Evolutionary conservation across 441 rosid species (phyloP), one percentile per base, ranked within the genome.

Genomic region (Jatropha podagrica): DNA sequence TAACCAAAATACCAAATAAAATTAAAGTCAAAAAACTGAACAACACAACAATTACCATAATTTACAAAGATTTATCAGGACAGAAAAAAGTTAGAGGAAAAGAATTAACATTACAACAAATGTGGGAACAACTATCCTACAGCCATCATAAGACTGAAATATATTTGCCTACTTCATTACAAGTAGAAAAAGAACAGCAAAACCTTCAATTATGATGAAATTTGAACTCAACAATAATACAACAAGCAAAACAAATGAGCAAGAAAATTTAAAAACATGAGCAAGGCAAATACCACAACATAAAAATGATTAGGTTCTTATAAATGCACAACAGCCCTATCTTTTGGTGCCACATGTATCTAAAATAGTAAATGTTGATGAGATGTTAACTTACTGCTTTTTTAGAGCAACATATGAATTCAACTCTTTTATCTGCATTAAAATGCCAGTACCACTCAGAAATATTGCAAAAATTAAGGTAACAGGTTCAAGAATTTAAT

Each of bases 321-420:
- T 49, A 68, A 13, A 13, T 69, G n/a, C 68, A 46, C n/a, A 9
- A 68, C 60, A 44, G 48, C 2, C 42, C 71, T 40, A 44, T 52
- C 49, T 56, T 46, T 62, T 0, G 52, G 38, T 40, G 46, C 55
- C 27, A 20, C 49, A 80, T 13, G 12, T 58, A 52, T 55, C 44
- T 74, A 68, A 23, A 44, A 73, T 0, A 27, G 14, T 61, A 49
- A 71, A 40, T 66, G 62, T 38, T 46, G 23, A 74, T 69, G 20
- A 44, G 14, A 61, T 14, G 26, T 61, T 15, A 65, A 85, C 95
- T 71, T 89, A 92, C 98, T 88, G 89, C 84, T 95, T 95, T 80
- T 93, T 95, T 52, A 87, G 91, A 76, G 97, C 95, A 68, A 93
- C 98, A 48, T 89, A 95, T 56, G 99, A 92, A 83, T 95, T 95